Base-by-base conservation (phyloP, 495 filamentous ascomycete genomes). In the Elaphomyces granulatus region DNA sequence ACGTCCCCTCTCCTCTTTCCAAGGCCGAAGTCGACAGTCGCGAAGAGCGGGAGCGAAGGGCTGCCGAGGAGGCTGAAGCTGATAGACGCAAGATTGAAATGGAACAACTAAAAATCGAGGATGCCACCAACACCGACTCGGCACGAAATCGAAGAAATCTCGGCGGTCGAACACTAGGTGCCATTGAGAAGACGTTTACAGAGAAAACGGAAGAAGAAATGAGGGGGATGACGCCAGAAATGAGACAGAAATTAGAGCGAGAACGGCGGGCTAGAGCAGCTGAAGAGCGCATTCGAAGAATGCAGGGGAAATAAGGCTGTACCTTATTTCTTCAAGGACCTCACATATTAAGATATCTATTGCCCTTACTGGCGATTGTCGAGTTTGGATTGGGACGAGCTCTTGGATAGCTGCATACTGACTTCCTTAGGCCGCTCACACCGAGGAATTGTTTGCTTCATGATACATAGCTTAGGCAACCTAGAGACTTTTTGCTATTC, bases 211-310 rank as follows among this genome's bases (percentile, higher is more conserved):
- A 81, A 49, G 83, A 92, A 54, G 85, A 93, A 52, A 76, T 68
- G 42, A 71, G 82, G 49, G 87, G 86, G 0, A 71, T 94, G 71
- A 87, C 81, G 12, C 73, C 82, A 2, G 84, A 94, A 63, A 82
- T 81, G 74, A 72, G 74, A 53, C 71, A 77, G 77, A 70, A 70
- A 52, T 47, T 94, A 48, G 87, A 94, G 53, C 67, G 83, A 55
- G 83, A 85, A 59, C 69, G 78, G 37, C 78, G 84, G 49, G 86
- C 82, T 9, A 74, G 85, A 43, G 87, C 87, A 10, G 85, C 83
- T 2, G 86, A 94, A 62, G 87, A 87, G 66, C 75, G 88, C 46
- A 72, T 95, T 31, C 74, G 65, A 54, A 60, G 73, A 48, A 66
- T 86, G 71, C 62, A 67, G 41, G 51, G 54, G 16, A 50, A 52